Base-by-base conservation (phyloP, 73 alveolate genomes). In the Paramecium pentaurelia region DNA sequence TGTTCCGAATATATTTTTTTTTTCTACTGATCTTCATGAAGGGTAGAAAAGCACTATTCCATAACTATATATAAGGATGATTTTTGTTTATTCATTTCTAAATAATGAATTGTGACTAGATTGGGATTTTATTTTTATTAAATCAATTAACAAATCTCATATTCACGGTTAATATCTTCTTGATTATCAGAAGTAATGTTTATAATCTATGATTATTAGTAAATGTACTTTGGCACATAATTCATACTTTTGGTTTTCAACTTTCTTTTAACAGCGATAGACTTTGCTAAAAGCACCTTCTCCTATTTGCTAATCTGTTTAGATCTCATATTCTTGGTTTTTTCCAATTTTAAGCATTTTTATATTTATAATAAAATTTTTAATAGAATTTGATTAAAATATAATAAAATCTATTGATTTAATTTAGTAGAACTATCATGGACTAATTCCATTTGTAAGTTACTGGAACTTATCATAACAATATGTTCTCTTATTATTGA, bases 401-500 rank as follows among this genome's bases (percentile, higher is more conserved):
- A 4, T 20, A 18, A 54, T n/a, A 6, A 2, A 14, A 54, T 18
- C 4, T 54, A 14, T 2, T n/a, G 32, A 54, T 54, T 54, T 4
- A 16, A 54, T 54, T 54, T 54, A 54, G 70, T 54, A 54, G 20
- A 14, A 18, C 36, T 3, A 54, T 87, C 93, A 87, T 25, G 93
- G 93, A 36, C 42, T 0, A 25, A 87, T 87, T 12, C 93, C 93
- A 64, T 87, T 87, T 38, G 86, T 60, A 22, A 87, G 22, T 64
- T 58, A 64, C 32, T 87, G 47, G 37, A 87, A 87, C 47, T 87
- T 59, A 40, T 87, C 93, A 68, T 87, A 87, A 18, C 34, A 36
- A 87, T 60, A 42, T 25, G 93, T 87, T n/a, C 93, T 60, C 80
- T 80, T 58, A 40, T 87, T 64, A 37, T 70, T 73, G 6, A 73